Percentiles rank a stretch among this genome's conserved stretches.
Evolutionary conservation across 2,329 filamentous ascomycete genomes (phyloP).

Genomic region (Ceratocystis papillata): DNA sequence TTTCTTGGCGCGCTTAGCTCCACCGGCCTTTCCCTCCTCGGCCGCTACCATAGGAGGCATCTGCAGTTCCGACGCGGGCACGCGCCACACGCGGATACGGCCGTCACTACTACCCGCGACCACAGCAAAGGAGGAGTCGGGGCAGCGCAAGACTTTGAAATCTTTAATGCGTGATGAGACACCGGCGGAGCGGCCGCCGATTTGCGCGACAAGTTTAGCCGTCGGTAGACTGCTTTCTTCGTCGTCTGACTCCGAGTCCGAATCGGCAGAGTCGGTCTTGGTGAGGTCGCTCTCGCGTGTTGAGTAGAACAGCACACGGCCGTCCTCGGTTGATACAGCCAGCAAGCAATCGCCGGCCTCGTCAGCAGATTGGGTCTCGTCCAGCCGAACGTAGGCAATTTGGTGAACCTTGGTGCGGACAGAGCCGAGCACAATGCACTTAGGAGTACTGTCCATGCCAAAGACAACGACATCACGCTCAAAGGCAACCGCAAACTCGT

Average conservation of each 20-base stretch:
- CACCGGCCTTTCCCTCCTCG: conserved; percentile 29
- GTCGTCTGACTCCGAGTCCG: conserved; percentile 24
- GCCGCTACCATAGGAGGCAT: conserved; percentile 26
- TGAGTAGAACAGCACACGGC: conserved; percentile 72
- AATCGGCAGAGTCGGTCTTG: conserved; percentile 27
- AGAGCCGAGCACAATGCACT: conserved; percentile 58
- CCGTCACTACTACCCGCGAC: conserved; percentile 78
- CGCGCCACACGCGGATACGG: conserved; percentile 63
- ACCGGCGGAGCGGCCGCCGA: conserved; percentile 62
- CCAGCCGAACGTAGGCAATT: conserved; percentile 56
- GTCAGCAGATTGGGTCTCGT: conserved; percentile 38
- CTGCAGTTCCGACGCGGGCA: conserved; percentile 35
- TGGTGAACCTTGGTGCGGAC: conserved; percentile 73
- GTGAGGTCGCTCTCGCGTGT: conserved; percentile 45
- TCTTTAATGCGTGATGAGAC: conserved; percentile 74
- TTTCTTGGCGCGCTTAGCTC: conserved; percentile 21
- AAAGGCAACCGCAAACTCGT: conserved; percentile 83
- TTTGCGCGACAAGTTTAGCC: conserved; percentile 59
- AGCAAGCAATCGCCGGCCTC: conserved; percentile 41
- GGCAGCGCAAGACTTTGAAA: conserved; percentile 54
- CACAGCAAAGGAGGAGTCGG: conserved; percentile 42
- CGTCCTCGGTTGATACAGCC: conserved; percentile 80
- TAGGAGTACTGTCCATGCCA: conserved; percentile 75
- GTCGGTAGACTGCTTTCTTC: conserved; percentile 37
- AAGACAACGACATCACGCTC: conserved; percentile 78